These are phyloP conservation scores for Aspergillaceae sp. DNA, from an alignment of 2,329 filamentous ascomycete species.

Conservation along the genomic window DNA sequence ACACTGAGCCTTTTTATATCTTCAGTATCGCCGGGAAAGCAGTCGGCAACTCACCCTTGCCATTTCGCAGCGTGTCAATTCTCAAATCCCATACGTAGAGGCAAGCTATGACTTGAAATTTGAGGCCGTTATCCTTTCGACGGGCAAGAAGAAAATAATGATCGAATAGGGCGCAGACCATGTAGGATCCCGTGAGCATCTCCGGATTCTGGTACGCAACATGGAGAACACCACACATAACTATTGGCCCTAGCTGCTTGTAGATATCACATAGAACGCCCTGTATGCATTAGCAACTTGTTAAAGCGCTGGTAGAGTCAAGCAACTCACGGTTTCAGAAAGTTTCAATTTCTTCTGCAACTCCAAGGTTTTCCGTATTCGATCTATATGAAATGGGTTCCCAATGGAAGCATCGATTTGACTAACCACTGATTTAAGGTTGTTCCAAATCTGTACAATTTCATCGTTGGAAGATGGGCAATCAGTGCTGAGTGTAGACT, in stretches of 20 bases:
- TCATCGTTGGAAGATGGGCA: conserved; percentile 76
- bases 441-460: conserved; percentile 63
- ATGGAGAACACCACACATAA: conserved; percentile 74
- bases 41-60: conserved; percentile 21
- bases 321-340: conserved; percentile 54
- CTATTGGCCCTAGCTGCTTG: conserved; percentile 69
- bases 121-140: conserved; percentile 53
- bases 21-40: conserved; percentile 9
- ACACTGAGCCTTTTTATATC: not conserved
- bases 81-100: conserved; percentile 49
- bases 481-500: conserved; percentile 73
- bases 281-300: conserved; percentile 7
- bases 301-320: not conserved
- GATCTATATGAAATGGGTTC: conserved; percentile 58
- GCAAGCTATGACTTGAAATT: conserved; percentile 66
- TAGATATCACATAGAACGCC: conserved; percentile 48
- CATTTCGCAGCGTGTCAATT: conserved; percentile 28
- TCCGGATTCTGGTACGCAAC: conserved; percentile 69
- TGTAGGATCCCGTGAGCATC: conserved; percentile 65
- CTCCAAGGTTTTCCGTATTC: conserved; percentile 73
- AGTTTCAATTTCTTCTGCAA: conserved; percentile 76
- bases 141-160: conserved; percentile 69
- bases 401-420: conserved; percentile 81
- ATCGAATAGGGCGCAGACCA: conserved; percentile 77
- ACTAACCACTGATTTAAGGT: conserved; percentile 63